Evolutionary conservation across 768 basidiomycete genomes (phyloP), one percentile per base, ranked within the genome.

Genomic region (Tubosaeta sp.): DNA sequence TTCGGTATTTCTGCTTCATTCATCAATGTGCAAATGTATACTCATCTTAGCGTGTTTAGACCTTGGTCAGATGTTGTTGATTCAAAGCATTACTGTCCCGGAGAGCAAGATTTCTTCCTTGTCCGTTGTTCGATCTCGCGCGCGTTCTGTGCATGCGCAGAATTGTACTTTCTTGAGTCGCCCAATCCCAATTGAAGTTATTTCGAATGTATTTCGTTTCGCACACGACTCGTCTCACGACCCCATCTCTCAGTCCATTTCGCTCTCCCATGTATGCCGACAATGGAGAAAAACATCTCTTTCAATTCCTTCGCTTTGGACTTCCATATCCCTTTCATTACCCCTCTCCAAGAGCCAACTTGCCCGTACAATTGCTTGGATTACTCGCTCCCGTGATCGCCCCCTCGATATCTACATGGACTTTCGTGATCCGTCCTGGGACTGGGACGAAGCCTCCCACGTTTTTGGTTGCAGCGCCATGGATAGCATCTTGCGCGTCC

Each of bases 371-470:
- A 46, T 64, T 2, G 53, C 71, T 19, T 78, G 70, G 62, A 59
- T 83, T 7, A 50, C 55, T 13, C 73, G 80, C n/a, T 83, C 83
- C 10, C 65, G 68, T 21, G 52, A 59, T 12, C 66, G 68, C 46
- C 74, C 81, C 1, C 70, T 84, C 43, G 70, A 79, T 53, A 70
- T 84, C 41, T 62, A 74, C 40, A 71, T 83, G 55, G 82, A 84
- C 59, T 73, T 83, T 55, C 79, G 82, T 16, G 82, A 84, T 64
- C 75, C 76, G 2, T 57, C 63, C 18, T 83, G 82, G 76, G 68
- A 76, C 45, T 83, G 80, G 78, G 72, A 77, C 36, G 63, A 70
- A 44, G 52, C 66, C 1, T 75, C 78, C 47, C 76, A 78, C 11
- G 49, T 59, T 1, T 82, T 83, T 53, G 55, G 51, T 5, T 72